A percentile compares a stretch with the other conserved stretches of the same genome.
These are phyloP conservation scores for Pelargonium cotyledonis DNA, from an alignment of 441 rosid species.

Conservation along the genomic window DNA sequence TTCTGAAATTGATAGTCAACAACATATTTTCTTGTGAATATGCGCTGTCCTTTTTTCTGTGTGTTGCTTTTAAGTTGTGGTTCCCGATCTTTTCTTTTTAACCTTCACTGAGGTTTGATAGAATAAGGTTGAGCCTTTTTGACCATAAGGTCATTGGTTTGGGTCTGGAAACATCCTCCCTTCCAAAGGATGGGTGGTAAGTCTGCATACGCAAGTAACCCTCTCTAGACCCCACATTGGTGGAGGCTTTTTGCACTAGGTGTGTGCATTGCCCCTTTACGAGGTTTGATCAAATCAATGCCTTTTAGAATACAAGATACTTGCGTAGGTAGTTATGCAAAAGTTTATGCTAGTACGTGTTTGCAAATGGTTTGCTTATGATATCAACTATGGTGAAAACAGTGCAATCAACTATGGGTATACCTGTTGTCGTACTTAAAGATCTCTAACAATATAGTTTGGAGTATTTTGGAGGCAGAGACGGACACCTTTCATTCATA, in stretches of 20 bases:
- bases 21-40: too few species aligned
- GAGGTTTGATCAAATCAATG: not conserved
- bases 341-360: not conserved
- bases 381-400: too few species aligned
- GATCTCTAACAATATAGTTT: slow-evolving; percentile 58
- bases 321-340: not conserved
- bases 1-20: too few species aligned
- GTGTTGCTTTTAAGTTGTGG: not conserved
- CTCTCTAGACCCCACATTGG: not conserved
- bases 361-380: not conserved
- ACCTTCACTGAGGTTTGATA: not conserved
- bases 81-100: not conserved
- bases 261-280: not conserved
- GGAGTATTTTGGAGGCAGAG: slow-evolving; percentile 77
- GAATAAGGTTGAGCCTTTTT: not conserved
- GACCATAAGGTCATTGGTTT: not conserved
- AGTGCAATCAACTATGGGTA: too few species aligned
- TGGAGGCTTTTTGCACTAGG: not conserved
- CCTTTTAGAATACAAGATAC: not conserved
- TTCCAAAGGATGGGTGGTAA: too few species aligned
- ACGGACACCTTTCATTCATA: slow-evolving; percentile 92
- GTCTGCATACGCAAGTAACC: too few species aligned
- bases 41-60: too few species aligned
- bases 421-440: not conserved
- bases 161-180: not conserved